Conservation (phyloP, 2,329 filamentous ascomycete genomes). For the Calonectria hongkongensis region DNA sequence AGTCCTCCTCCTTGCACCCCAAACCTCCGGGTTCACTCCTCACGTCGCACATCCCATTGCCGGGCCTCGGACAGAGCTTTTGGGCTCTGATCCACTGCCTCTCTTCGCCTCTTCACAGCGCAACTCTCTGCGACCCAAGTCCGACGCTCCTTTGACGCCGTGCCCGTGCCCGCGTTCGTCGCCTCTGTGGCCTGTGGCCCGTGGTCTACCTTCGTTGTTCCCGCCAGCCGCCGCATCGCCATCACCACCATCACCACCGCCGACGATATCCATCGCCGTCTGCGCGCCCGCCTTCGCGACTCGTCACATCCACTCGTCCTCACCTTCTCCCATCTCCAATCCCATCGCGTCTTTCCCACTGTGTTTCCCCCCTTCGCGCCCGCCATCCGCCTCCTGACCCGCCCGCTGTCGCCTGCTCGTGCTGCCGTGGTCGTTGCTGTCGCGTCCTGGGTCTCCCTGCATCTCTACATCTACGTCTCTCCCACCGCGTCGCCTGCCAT, state of each 20-base stretch:
- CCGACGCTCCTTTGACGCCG: conserved; percentile 41
- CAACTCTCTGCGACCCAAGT: conserved; percentile 32
- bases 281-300: conserved; percentile 41
- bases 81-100: conserved; percentile 52
- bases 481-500: conserved; percentile 51
- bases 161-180: conserved; percentile 36
- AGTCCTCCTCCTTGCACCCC: conserved; percentile 33
- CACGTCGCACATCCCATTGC: conserved; percentile 44
- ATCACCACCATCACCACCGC: conserved; percentile 42
- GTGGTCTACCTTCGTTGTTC: conserved; percentile 42
- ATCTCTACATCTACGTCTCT: conserved; percentile 33
- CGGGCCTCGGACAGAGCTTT: conserved; percentile 46
- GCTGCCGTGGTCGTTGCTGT: conserved; percentile 37
- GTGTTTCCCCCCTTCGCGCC: conserved; percentile 27
- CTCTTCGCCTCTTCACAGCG: conserved; percentile 32
- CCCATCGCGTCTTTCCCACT: conserved; percentile 28
- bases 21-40: conserved; percentile 29
- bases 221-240: conserved; percentile 45
- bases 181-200: conserved; percentile 37
- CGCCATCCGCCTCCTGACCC: conserved; percentile 7
- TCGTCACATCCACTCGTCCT: conserved; percentile 18
- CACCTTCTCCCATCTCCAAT: not conserved
- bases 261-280: conserved; percentile 43
- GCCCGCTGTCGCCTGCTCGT: conserved; percentile 12
- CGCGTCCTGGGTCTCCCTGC: conserved; percentile 48